phyloP scores from a whole-genome alignment of 257 asterid genomes.

The Oldenlandia corymbosa region DNA sequence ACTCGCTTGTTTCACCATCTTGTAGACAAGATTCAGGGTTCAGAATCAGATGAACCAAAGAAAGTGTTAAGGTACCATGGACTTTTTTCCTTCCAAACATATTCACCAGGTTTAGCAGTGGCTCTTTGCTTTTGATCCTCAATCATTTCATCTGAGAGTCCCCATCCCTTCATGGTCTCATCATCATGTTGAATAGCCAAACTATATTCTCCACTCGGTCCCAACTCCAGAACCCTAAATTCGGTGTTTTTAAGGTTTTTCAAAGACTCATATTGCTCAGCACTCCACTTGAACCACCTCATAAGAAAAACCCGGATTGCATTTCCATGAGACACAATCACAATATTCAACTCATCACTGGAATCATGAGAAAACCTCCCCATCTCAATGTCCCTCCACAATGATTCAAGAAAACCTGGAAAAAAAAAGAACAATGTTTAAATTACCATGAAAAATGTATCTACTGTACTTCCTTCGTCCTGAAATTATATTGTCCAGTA shows the following conservation, averaged over 20 bases:
- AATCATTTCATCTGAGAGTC: slow-evolving; percentile 26
- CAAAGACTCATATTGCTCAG: slow-evolving; percentile 25
- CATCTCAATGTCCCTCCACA: slow-evolving; percentile 34
- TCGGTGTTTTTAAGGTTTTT: slow-evolving; percentile 22
- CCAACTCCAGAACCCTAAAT: slow-evolving; percentile 25
- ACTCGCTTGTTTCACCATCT: too few relatives aligned
- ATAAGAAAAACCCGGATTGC: slow-evolving; percentile 26
- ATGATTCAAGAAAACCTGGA: slow-evolving; percentile 30
- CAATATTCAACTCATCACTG: too few relatives aligned
- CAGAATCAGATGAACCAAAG: too few relatives aligned
- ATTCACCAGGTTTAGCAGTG: slow-evolving; percentile 18
- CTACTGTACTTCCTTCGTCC: too few relatives aligned
- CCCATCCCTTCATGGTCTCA: slow-evolving; percentile 27
- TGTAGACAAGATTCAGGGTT: too few relatives aligned
- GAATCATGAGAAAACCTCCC: slow-evolving; percentile 18
- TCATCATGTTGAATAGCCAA: slow-evolving; percentile 28
- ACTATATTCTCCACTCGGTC: slow-evolving; percentile 27
- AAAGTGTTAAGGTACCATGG: too few relatives aligned
- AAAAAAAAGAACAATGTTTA: too few relatives aligned
- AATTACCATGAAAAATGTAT: too few relatives aligned
- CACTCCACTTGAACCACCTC: slow-evolving; percentile 32
- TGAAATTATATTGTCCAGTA: too few relatives aligned
- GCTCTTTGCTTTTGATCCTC: slow-evolving; percentile 29
- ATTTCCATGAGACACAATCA: slow-evolving; percentile 25
- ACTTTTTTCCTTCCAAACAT: background rate